Base-by-base conservation (phyloP, 2,329 filamentous ascomycete genomes). In the Aspergillus uvarum region DNA sequence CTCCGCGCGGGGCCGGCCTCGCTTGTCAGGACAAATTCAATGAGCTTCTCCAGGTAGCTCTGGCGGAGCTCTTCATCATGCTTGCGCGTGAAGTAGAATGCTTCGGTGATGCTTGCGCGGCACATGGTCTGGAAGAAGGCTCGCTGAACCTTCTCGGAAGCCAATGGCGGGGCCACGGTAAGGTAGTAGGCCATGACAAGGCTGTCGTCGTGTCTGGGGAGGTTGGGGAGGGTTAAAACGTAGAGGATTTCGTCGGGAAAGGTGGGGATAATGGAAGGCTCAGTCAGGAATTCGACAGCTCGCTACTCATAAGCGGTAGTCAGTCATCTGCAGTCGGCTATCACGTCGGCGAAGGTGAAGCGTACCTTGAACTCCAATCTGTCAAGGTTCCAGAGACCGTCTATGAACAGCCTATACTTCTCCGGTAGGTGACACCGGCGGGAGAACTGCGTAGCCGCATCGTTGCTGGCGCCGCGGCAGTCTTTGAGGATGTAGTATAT, bases 401-500 rank as follows among this genome's bases (percentile, higher is more conserved):
- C 87, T 77, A 95, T 91, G 68, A 93, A 90, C 50, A 90, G 86
- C 74, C 88, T 86, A 74, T 94, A 96, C 66, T 88, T 91, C 58
- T 83, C 81, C 1, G 92, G 90, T 54, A 96, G 81, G 63, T 88
- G 87, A 5, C 86, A 87, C 24, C 78, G 78, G 47, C 77, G 76
- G 16, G 87, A 86, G 67, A 94, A 92, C 38, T 83, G 80, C 5
- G 82, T 76, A 3, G 82, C 80, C 21, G 81, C 80, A 54, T 83
- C 80, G 29, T 44, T 44, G 16, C 79, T 71, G 12, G 77, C 75
- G 44, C 80, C 76, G 68, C 89, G 85, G 70, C 89, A 85, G 73
- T 96, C 91, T 69, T 91, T 88, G 3, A 96, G 83, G 44, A 96
- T 80, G 74, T 96, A 96, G 80, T 91, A 96, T 64, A 96, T 81